Conservation (phyloP, 208 protist species). For the Trypanosoma platydactyli region DNA sequence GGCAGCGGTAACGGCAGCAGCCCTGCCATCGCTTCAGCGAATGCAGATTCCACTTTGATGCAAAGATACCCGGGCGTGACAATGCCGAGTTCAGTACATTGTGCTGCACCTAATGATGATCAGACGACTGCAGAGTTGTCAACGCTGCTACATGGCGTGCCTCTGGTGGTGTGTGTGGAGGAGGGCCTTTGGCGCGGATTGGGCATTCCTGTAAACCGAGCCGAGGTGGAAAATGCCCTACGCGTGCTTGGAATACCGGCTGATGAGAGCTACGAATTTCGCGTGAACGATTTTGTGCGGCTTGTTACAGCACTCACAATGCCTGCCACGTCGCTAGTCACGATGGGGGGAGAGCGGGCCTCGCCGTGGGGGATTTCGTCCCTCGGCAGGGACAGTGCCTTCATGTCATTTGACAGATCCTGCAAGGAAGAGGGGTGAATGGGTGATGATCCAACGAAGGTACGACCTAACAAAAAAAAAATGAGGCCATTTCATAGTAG, state of each 20-base stretch:
- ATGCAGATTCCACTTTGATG: neutral
- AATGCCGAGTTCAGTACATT: neutral
- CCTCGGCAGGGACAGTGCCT: constrained; percentile 17
- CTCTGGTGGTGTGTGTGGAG: constrained; percentile 44
- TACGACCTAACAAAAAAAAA: neutral
- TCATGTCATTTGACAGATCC: constrained; percentile 9
- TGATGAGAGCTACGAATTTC: constrained; percentile 23
- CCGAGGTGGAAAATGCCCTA: constrained; percentile 39
- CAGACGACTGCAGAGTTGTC: constrained; percentile 10
- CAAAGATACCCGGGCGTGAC: constrained; percentile 10
- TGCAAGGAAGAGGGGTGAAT: constrained; percentile 4
- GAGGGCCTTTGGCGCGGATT: constrained; percentile 53
- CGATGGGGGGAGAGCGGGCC: neutral
- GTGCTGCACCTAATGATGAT: constrained; percentile 5
- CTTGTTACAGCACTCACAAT: constrained; percentile 22
- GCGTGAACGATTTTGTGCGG: constrained; percentile 35
- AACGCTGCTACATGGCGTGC: constrained; percentile 31
- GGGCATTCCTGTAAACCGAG: constrained; percentile 42
- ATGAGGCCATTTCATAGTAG: too few relatives aligned
- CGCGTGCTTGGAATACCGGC: constrained; percentile 36
- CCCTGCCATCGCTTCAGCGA: neutral
- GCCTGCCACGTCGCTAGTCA: neutral
- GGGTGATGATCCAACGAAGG: neutral
- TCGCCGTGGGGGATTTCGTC: constrained; percentile 11
- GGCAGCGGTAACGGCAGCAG: neutral